phyloP scores from a whole-genome alignment of 2,329 filamentous ascomycete species.

The Penicillium brevicompactum region DNA sequence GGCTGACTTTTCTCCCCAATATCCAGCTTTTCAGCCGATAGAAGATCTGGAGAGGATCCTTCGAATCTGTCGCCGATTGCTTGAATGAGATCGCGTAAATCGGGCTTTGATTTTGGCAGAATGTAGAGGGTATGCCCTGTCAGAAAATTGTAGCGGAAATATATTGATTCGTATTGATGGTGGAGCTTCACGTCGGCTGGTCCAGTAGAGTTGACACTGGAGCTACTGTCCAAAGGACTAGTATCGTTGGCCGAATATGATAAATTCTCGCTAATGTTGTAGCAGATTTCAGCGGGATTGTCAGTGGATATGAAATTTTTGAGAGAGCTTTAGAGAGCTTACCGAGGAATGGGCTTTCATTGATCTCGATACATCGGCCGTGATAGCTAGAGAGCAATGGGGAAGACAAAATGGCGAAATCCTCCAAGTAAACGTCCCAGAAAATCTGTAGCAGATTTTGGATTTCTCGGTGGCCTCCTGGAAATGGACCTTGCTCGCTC shows the following conservation, averaged over 20 bases:
- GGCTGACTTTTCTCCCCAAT: neutral
- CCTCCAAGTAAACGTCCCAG: neutral
- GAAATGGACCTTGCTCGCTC: neutral
- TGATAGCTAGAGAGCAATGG: neutral
- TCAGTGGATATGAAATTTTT: neutral
- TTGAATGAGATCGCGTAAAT: conserved; percentile 16
- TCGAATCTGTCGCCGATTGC: conserved; percentile 7
- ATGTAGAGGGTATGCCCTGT: conserved; percentile 20
- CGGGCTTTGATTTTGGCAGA: conserved; percentile 16
- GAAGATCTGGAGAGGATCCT: neutral
- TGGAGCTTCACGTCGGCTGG: conserved; percentile 15
- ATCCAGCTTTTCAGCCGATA: neutral
- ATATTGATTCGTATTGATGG: conserved; percentile 22
- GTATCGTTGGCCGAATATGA: conserved; percentile 19
- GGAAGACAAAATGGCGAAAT: neutral
- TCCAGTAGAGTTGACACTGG: conserved; percentile 15
- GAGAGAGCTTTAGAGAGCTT: neutral
- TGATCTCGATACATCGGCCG: neutral
- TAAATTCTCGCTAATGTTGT: conserved; percentile 19
- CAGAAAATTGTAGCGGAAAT: conserved; percentile 16
- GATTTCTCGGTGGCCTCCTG: neutral
- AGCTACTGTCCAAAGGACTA: conserved; percentile 16
- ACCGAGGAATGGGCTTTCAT: neutral
- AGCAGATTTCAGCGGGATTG: conserved; percentile 15
- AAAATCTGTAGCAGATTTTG: neutral